phyloP scores from a whole-genome alignment of 208 protist species.

The Acanthamoeba castellanii region DNA sequence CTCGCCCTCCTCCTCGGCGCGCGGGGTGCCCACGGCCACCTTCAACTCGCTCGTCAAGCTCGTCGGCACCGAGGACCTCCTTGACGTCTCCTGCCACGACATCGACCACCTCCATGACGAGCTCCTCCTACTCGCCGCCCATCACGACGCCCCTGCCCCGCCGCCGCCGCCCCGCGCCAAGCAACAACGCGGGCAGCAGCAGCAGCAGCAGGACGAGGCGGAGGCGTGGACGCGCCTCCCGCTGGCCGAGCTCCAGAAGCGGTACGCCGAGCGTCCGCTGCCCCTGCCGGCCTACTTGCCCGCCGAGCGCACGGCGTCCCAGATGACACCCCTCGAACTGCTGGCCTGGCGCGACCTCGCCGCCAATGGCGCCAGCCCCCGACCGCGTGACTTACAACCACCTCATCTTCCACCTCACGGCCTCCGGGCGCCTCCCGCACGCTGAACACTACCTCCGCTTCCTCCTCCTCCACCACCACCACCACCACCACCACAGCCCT shows the following conservation, averaged over 20 bases:
- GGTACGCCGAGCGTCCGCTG: background rate
- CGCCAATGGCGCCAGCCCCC: background rate
- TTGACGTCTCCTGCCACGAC: background rate
- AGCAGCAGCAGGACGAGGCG: background rate
- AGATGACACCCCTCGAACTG: background rate
- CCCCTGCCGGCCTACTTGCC: background rate
- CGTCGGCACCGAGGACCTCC: background rate
- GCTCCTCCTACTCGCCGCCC: too few species aligned
- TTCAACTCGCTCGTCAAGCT: background rate
- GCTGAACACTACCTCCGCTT: slow-evolving; percentile 38
- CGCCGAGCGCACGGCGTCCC: background rate
- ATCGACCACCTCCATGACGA: background rate
- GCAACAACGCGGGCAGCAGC: too few species aligned
- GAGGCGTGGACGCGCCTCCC: background rate
- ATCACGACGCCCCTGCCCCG: background rate
- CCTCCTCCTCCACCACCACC: background rate
- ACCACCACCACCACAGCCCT: background rate
- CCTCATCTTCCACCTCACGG: background rate
- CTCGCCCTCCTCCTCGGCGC: too few species aligned
- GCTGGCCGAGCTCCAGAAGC: background rate
- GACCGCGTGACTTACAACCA: slow-evolving; percentile 23
- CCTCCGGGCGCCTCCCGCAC: background rate
- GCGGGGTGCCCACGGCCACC: background rate
- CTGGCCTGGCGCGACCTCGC: background rate
- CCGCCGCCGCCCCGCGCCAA: too few species aligned